Evolutionary conservation across 192 early-diverging fungal genomes (phyloP), one percentile per base, ranked within the genome.

Genomic region (Podila minutissima): DNA sequence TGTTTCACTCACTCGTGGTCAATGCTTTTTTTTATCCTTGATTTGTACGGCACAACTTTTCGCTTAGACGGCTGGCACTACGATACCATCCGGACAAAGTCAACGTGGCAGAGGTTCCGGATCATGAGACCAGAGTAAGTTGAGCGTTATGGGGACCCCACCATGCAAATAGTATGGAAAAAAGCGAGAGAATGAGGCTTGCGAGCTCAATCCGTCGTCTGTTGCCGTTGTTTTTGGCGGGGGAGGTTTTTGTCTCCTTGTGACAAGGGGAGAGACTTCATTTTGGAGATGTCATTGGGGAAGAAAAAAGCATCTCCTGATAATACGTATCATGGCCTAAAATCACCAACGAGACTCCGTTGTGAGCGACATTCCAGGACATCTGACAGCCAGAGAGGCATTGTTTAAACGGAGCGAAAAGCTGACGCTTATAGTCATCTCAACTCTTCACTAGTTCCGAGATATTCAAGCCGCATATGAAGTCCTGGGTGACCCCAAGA

Each of bases 401-500:
- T 5, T 26, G 24, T 24, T n/a, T 17, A 55, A 55, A 55, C 20
- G 53, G 5, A 24, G 53, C 20, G 24, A 53, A 55, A 55, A 17
- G 8, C 19, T 55, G 1, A 26, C 9, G 38, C 28, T 67, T 15
- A 31, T 37, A 5, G 17, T 13, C 19, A 12, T 24, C 33, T 5
- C 33, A 33, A 4, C 33, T 33, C 33, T 6, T 4, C 33, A 26
- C 26, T 59, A 72, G 70, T 72, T 72, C 49, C 70, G 62, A 41
- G 70, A 72, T 38, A 72, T 72, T 38, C 61, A 61, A 2, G 70
- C 49, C 6, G 70, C 70, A 2, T 72, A 72, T 46, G 70, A 72
- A 35, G 37, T 72, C 28, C 51, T 72, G 49, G 83, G 88, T 19
- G 93, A 94, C 74, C 85, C 87, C 29, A 91, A 96, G 69, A 95